Base-by-base conservation (phyloP, 129 eudicot genomes). In the Pseudognaphalium luteoalbum region DNA sequence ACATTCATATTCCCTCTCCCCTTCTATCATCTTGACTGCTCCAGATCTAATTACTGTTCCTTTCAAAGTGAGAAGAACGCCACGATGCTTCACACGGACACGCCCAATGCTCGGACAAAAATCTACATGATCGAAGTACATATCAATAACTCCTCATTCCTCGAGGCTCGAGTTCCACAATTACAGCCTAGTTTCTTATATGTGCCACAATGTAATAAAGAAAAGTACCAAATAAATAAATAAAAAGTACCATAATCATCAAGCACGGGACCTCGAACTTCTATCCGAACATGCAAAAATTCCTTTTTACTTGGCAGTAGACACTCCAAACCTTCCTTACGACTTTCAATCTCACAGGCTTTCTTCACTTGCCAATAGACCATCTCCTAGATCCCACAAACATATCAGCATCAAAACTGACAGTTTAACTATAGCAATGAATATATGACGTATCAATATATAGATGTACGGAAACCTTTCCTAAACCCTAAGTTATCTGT, bases 11-110 rank as follows among this genome's bases (percentile, higher is more conserved):
- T 71, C 72, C 80, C 87, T 89, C 74, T 91, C 99, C 74, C 99
- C 99, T 84, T 95, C 97, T 76, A 89, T 86, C 91, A 92, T 91
- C 94, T 91, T 95, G 25, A 89, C 81, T 58, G 92, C 84, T 76
- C 99, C 97, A 59, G 99, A 91, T 75, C 99, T 87, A 41, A 95
- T 89, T 21, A 95, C 97, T 0, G 97, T 95, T 65, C 99, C 99
- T 74, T 89, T 91, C 62, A 95, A 75, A 77, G 99, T 91, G 64
- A 95, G 93, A 85, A 95, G 99, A 39, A 91, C 78, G 66, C 91
- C 93, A 4, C 97, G 95, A 77, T 95, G 99, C 85, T 86, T 95
- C 85, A 89, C 97, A 70, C 97, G 87, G 41, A 95, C 90, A 0
- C 87, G 91, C 25, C 99, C 99, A 75, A 95, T 95, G 80, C 96